Percentiles rank a stretch among this genome's conserved stretches.
Conservation (phyloP, 2,329 filamentous ascomycete species). For the Fusarium ramigenum region DNA sequence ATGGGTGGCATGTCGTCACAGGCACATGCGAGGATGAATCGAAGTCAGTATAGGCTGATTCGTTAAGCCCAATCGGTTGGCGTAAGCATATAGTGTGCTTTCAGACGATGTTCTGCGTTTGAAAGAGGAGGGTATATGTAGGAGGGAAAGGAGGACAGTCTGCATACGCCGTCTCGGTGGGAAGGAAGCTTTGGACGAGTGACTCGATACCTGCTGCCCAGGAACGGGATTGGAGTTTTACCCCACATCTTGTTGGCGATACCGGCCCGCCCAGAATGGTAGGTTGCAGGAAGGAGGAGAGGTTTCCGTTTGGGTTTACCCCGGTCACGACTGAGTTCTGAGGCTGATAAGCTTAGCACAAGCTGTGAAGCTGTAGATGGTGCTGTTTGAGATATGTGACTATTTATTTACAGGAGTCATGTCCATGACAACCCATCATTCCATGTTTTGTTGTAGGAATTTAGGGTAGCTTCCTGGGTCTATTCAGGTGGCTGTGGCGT, state of each 20-base stretch:
- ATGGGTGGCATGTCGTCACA: conserved; percentile 55
- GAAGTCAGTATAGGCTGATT: not conserved
- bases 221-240: conserved; percentile 30
- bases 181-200: conserved; percentile 31
- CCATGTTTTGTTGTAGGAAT: not conserved
- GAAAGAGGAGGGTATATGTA: not conserved
- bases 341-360: not conserved
- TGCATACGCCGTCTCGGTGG: conserved; percentile 38
- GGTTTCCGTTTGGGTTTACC: not conserved
- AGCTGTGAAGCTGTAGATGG: conserved; percentile 20
- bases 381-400: not conserved
- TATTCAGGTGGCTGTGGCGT: not conserved
- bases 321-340: not conserved
- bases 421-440: not conserved
- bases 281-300: conserved; percentile 17
- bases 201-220: conserved; percentile 27
- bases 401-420: not conserved
- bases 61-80: conserved; percentile 9
- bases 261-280: conserved; percentile 39
- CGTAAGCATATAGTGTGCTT: not conserved
- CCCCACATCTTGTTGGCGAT: conserved; percentile 43
- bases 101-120: not conserved
- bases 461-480: conserved; percentile 11
- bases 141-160: not conserved
- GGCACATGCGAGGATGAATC: conserved; percentile 47